Evolutionary conservation across 441 rosid species (phyloP).

Genomic region (Gossypium davidsonii): DNA sequence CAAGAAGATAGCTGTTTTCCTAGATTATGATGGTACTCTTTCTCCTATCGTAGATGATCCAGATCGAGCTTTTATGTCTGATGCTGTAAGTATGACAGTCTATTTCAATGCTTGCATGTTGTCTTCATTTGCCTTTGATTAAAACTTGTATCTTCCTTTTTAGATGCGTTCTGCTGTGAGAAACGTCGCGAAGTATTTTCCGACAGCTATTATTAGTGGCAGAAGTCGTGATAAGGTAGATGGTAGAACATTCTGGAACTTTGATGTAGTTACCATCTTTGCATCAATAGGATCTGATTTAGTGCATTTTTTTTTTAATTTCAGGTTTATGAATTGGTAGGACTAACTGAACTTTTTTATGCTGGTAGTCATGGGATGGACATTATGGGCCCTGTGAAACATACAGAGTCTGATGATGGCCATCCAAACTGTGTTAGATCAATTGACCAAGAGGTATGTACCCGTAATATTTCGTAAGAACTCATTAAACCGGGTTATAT

Average conservation of each 20-base stretch:
- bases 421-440: constrained; percentile 46
- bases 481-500: background rate
- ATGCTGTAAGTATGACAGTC: constrained; percentile 39
- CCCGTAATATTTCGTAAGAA: background rate
- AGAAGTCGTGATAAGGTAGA: constrained; percentile 87
- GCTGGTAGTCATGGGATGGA: constrained; percentile 99
- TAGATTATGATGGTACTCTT: constrained; percentile 92
- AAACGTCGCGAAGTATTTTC: constrained; percentile 62
- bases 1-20: constrained; percentile 74
- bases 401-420: constrained; percentile 32
- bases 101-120: background rate
- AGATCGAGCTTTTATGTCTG: constrained; percentile 79
- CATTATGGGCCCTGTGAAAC: constrained; percentile 59
- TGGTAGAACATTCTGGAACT: constrained; percentile 1
- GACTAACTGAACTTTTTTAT: constrained; percentile 86
- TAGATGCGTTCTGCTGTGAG: constrained; percentile 93
- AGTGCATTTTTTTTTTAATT: constrained; percentile 4
- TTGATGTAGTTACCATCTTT: background rate
- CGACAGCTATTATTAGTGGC: constrained; percentile 93
- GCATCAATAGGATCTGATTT: constrained; percentile 15
- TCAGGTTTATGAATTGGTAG: constrained; percentile 81
- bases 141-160: constrained; percentile 4
- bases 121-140: background rate
- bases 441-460: constrained; percentile 53
- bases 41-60: constrained; percentile 96